Evolutionary conservation across 495 filamentous ascomycete genomes (phyloP), one percentile per base, ranked within the genome.

Genomic region (Xeromyces bisporus): DNA sequence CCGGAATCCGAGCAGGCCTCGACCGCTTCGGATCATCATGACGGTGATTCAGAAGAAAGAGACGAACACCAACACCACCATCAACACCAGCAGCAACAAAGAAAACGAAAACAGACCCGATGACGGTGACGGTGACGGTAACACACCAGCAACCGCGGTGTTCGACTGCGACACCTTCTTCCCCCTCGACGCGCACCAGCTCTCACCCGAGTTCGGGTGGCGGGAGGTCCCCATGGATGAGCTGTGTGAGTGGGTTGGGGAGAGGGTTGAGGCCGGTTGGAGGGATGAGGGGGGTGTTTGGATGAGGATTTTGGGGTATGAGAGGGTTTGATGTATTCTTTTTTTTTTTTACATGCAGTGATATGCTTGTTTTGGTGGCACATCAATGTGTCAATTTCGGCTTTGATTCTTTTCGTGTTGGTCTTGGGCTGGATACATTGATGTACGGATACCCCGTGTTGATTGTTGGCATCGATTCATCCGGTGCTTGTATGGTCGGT

Each of bases 111-210:
- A 5, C 20, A 4, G 20, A 9, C 44, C 51, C 17, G 48, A 31
- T 28, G 41, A 60, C 67, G 35, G 58, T 86, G 29, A 45, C 84
- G 36, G 47, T 81, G 46, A 87, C 76, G 39, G 56, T 67, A 40
- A 55, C 84, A 23, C 31, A 58, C 20, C 20, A 5, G 16, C 6
- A 5, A 3, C 3, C 17, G 42, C 49, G 41, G 34, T 72, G 30
- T 93, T 77, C 57, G 82, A 85, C 40, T 93, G 85, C 51, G 89
- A 97, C 73, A 79, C 77, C 0, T 78, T 78, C 37, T 94, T 94
- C 47, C 78, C 80, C 4, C 38, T 78, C 15, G 56, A 66, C 48
- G 40, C 20, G 20, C 20, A 21, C 9, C 20, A 38, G 24, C 35
- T 58, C 25, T 33, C 37, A 11, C 9, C 9, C 13, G 31, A 42